Conservation (phyloP, 1,139 yeast genomes). For the Hyphopichia khmerensis region DNA sequence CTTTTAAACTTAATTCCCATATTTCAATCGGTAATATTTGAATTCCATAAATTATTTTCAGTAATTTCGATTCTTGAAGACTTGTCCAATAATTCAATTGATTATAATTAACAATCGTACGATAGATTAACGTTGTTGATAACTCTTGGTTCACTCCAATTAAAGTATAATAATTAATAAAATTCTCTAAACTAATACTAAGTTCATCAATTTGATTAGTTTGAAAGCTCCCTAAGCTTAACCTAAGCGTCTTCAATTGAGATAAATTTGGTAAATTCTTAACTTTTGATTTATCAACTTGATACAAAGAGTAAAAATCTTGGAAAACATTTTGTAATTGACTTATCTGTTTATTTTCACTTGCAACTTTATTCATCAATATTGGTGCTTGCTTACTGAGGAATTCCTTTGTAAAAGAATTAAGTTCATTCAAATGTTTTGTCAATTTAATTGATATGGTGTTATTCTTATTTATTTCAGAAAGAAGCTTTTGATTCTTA, state of each 20-base stretch:
- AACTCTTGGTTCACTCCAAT: constrained; percentile 26
- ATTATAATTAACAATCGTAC: constrained; percentile 33
- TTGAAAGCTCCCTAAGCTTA: not conserved
- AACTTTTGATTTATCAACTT: constrained; percentile 1
- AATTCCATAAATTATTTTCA: constrained; percentile 31
- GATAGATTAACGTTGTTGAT: constrained; percentile 35
- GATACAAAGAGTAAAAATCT: constrained; percentile 12
- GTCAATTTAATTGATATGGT: constrained; percentile 7
- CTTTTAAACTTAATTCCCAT: constrained; percentile 12
- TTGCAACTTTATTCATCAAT: not conserved
- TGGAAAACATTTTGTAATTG: constrained; percentile 15
- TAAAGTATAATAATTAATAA: constrained; percentile 24
- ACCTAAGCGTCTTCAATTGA: not conserved
- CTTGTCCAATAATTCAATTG: constrained; percentile 39
- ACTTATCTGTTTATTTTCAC: constrained; percentile 5
- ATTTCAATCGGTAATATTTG: constrained; percentile 33
- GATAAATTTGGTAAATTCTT: not conserved
- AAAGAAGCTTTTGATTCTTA: not conserved
- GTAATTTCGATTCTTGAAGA: constrained; percentile 22
- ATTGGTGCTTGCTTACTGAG: constrained; percentile 5
- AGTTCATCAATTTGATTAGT: not conserved
- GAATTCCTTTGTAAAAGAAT: constrained; percentile 8
- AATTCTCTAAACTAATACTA: constrained; percentile 5
- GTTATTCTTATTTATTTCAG: constrained; percentile 3
- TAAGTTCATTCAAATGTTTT: constrained; percentile 4